Evolutionary conservation across 345 rosid species (phyloP), one percentile per base, ranked within the genome.

Genomic region (Clarkia xantiana): DNA sequence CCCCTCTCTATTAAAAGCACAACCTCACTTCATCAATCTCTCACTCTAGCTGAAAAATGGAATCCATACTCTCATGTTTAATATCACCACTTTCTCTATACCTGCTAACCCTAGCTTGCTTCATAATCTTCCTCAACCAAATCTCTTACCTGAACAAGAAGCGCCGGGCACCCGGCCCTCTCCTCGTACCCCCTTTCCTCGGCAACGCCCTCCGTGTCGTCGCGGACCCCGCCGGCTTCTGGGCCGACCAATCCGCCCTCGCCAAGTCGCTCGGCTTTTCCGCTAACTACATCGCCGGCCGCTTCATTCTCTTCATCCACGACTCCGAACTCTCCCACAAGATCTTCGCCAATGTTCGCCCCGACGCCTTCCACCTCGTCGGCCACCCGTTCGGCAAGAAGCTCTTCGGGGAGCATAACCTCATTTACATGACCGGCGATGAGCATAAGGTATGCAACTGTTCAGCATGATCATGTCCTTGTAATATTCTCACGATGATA

Each of bases 311-410:
- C 49, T 89, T 72, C 62, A 56, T 80, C 25, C 75, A 76, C 29
- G 71, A 65, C 66, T 56, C 80, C 0, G 80, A 89, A 45, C 89
- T 89, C 18, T 80, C 83, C 45, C 93, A 82, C 45, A 71, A 63
- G 18, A 53, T 84, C 20, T 89, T 89, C 67, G 19, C 84, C 56
- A 89, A 84, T 42, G 89, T 89, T 7, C 75, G 86, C 6, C 81
- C 94, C 1, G 97, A 89, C 53, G 95, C 84, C 2, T 89, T 89
- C 71, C 58, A 55, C 52, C 75, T 89, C 1, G 65, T 82, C 1
- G 97, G 93, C 11, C 89, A 84, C 63, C 95, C 89, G 0, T 89
- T 89, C 19, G 97, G 97, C 0, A 89, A 80, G 54, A 84, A 78
- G 49, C 77, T 89, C 6, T 89, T 89, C 51, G 95, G 95, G 3